Evolutionary conservation across 345 rosid genomes (phyloP).

Genomic region (Lumnitzera littorea): DNA sequence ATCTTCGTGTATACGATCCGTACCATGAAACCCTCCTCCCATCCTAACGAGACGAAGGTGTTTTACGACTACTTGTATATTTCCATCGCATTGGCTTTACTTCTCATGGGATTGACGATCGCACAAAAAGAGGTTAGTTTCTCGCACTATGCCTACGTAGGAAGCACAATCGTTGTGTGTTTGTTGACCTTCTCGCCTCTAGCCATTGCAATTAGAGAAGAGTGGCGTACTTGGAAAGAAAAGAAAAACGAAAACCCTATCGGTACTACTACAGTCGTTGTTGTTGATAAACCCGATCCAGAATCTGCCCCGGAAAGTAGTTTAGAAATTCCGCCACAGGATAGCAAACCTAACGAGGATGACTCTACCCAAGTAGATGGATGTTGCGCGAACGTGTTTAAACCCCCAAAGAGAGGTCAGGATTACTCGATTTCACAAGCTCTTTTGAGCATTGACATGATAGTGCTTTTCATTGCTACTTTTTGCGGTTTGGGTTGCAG

Average conservation of each 20-base stretch:
- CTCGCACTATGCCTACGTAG: background rate
- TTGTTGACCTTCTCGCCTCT: slow-evolving; percentile 1
- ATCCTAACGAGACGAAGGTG: slow-evolving; percentile 14
- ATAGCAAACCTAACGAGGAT: background rate
- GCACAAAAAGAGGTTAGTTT: slow-evolving; percentile 8
- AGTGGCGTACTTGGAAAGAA: background rate
- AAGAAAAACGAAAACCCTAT: background rate
- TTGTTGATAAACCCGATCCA: background rate
- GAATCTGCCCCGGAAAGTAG: background rate
- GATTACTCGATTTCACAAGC: slow-evolving; percentile 23
- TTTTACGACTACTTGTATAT: slow-evolving; percentile 11
- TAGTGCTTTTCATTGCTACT: slow-evolving; percentile 9
- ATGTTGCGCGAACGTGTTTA: slow-evolving; percentile 5
- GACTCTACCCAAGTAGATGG: background rate
- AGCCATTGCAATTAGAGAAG: slow-evolving; percentile 3
- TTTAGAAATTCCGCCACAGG: no score
- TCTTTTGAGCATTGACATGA: slow-evolving; percentile 20
- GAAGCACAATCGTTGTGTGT: background rate
- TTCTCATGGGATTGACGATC: slow-evolving; percentile 12
- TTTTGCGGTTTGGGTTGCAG: slow-evolving; percentile 12
- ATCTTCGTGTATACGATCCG: slow-evolving; percentile 12
- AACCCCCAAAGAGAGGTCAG: slow-evolving; percentile 8
- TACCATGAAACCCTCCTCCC: background rate
- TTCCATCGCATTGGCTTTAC: slow-evolving; percentile 6
- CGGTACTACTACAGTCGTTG: background rate